Base-by-base conservation (phyloP, 2,329 filamentous ascomycete genomes). In the Malbranchea zuffiana region DNA sequence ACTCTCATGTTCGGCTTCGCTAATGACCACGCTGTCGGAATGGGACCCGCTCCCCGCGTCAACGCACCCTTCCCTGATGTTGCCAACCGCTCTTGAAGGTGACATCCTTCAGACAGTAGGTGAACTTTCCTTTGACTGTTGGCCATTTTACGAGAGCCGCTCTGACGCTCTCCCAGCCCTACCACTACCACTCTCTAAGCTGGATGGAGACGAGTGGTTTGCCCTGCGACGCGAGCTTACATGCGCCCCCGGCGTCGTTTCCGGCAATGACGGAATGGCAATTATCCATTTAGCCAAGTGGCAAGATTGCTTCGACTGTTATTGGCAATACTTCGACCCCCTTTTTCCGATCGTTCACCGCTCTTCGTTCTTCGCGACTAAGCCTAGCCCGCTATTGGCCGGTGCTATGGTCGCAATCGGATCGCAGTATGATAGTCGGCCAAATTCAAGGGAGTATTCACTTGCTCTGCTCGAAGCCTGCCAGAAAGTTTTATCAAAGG, bases 81-180 rank as follows among this genome's bases (percentile, higher is more conserved):
- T 57, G 16, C 49, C 59, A 8, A 49, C 60, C 29, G 49, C 57
- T 12, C 42, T 60, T 21, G 52, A 53, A 35, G 54, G 54, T 41
- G 53, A 49, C 43, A 49, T 59, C 37, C 53, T 59, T 37, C 57
- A 61, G 24, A 52, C 59, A 37, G 56, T 60, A 54, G 48, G 56
- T 53, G 47, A 50, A 48, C 36, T 39, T 42, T 45, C 37, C 42
- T 34, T 64, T 69, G 46, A 66, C 60, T 47, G 62, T 68, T 39
- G 16, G 16, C 15, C 17, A 27, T 29, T 31, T 19, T 7, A 11
- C 17, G 23, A 25, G 21, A 21, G 23, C 17, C 17, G 30, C 31
- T 21, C 18, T 35, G 31, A 35, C 32, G 32, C 20, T 35, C n/a
- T 8, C 8, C 33, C 42, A 61, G 57, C 49, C 47, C 30, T 63